These are phyloP conservation scores for Cucurbita pepo DNA, from an alignment of 306 rosid species.

Conservation along the genomic window DNA sequence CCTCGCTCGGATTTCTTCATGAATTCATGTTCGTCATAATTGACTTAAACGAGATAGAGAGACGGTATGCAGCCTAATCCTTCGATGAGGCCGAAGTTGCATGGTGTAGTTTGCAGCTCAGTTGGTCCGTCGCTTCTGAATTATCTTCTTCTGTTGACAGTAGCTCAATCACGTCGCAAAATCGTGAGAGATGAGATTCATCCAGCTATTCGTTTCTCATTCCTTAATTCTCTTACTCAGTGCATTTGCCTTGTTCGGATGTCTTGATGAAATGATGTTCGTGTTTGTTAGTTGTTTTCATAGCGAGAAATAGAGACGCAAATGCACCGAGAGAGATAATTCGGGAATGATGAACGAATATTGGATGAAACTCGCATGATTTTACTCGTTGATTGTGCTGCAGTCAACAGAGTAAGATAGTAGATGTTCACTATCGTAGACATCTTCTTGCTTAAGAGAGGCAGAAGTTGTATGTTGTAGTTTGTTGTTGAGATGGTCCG, in stretches of 20 bases:
- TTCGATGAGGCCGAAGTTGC: neutral
- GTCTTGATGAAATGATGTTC: neutral
- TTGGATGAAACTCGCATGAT: no score
- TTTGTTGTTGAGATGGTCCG: neutral
- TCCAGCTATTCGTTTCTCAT: no score
- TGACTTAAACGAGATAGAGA: neutral
- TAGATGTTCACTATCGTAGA: no score
- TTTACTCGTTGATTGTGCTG: no score
- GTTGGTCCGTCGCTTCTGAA: neutral
- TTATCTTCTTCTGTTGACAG: neutral
- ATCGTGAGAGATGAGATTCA: neutral
- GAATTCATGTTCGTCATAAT: neutral
- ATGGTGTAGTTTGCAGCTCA: neutral
- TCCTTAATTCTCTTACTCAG: neutral
- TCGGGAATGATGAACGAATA: no score
- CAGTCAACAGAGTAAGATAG: no score
- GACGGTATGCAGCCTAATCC: neutral
- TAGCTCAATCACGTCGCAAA: neutral
- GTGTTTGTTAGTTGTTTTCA: no score
- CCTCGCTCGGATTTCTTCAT: neutral
- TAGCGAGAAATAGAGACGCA: no score
- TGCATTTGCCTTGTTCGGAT: neutral
- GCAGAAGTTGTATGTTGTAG: neutral
- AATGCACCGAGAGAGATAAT: no score
- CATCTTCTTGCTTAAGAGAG: no score